These are phyloP conservation scores for Nigrospora sphaerica DNA, from an alignment of 2,329 filamentous ascomycete genomes.

Conservation along the genomic window DNA sequence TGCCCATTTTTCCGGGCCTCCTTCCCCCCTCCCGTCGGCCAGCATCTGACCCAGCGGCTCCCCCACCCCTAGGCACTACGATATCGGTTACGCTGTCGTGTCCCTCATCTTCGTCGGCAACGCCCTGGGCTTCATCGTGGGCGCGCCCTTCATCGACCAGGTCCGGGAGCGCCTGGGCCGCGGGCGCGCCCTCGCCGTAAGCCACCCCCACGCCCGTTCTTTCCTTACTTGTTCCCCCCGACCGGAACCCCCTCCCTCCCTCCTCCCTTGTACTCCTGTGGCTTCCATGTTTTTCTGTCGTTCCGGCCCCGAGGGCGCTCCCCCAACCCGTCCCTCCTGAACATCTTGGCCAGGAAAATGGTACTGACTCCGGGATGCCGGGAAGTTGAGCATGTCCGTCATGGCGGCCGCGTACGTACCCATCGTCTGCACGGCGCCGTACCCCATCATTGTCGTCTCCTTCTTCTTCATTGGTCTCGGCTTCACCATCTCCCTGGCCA, in stretches of 20 bases:
- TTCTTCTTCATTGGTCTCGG: slow-evolving; percentile 63
- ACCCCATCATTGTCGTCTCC: slow-evolving; percentile 56
- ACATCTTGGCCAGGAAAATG: too few species aligned
- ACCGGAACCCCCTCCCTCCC: too few species aligned
- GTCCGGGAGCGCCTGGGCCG: slow-evolving; percentile 58
- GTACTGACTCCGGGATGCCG: too few species aligned
- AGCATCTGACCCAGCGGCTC: too few species aligned
- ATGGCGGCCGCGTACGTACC: slow-evolving; percentile 57
- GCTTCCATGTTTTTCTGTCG: too few species aligned
- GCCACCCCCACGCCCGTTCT: slow-evolving; percentile 29
- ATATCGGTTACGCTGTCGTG: slow-evolving; percentile 70
- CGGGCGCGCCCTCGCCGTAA: slow-evolving; percentile 53
- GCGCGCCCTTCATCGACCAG: slow-evolving; percentile 61
- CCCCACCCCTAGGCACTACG: slow-evolving; percentile 44
- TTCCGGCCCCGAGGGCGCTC: too few species aligned
- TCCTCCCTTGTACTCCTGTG: too few species aligned
- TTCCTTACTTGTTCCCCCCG: too few species aligned
- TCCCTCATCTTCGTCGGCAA: slow-evolving; percentile 78
- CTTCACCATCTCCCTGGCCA: slow-evolving; percentile 46
- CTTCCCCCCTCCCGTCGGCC: too few species aligned
- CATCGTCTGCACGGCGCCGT: slow-evolving; percentile 62
- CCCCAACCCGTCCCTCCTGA: too few species aligned
- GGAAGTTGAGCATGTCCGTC: slow-evolving; percentile 16
- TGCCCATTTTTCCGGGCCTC: too few species aligned
- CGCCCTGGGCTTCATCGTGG: slow-evolving; percentile 67